phyloP scores from a whole-genome alignment of 306 rosid genomes.

The Alnus rubra region DNA sequence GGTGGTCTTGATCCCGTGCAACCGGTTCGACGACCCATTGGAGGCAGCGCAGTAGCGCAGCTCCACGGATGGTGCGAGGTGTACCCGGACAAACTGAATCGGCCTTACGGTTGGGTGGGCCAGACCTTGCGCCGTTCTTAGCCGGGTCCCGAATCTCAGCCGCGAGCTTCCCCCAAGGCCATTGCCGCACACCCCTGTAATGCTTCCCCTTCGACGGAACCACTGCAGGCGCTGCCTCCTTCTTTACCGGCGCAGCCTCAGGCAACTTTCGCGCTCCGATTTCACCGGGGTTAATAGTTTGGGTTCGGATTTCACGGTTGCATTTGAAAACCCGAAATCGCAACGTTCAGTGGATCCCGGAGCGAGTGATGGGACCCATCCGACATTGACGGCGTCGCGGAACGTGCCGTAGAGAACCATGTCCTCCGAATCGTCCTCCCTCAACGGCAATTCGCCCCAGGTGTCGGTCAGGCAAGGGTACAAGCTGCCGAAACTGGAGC shows the following conservation, averaged over 20 bases:
- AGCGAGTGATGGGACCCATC: slow-evolving; percentile 75
- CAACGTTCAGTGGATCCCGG: slow-evolving; percentile 23
- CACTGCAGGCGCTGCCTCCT: slow-evolving; percentile 28
- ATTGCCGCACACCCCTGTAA: slow-evolving; percentile 81
- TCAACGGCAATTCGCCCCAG: slow-evolving; percentile 86
- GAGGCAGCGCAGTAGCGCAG: no score
- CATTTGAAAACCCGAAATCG: slow-evolving; percentile 20
- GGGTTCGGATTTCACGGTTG: slow-evolving; percentile 49
- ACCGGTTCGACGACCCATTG: no score
- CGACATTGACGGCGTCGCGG: slow-evolving; percentile 61
- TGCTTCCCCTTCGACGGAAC: slow-evolving; percentile 74
- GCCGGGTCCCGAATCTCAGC: slow-evolving; percentile 97
- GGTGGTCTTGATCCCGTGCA: no score
- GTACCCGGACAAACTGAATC: no score
- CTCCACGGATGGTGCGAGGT: no score
- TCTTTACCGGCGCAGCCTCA: not conserved
- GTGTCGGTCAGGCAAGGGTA: slow-evolving; percentile 64
- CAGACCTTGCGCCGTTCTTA: slow-evolving; percentile 92
- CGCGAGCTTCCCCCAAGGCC: slow-evolving; percentile 99
- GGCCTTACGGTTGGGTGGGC: slow-evolving; percentile 22
- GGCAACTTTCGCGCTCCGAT: slow-evolving; percentile 42
- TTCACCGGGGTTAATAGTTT: slow-evolving; percentile 20
- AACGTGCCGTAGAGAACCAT: slow-evolving; percentile 76
- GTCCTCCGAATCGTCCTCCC: slow-evolving; percentile 76
- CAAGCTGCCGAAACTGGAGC: slow-evolving; percentile 60